Percentiles rank a stretch among this genome's conserved stretches.
phyloP scores from a whole-genome alignment of 306 rosid species.

The Calophaca sinica region DNA sequence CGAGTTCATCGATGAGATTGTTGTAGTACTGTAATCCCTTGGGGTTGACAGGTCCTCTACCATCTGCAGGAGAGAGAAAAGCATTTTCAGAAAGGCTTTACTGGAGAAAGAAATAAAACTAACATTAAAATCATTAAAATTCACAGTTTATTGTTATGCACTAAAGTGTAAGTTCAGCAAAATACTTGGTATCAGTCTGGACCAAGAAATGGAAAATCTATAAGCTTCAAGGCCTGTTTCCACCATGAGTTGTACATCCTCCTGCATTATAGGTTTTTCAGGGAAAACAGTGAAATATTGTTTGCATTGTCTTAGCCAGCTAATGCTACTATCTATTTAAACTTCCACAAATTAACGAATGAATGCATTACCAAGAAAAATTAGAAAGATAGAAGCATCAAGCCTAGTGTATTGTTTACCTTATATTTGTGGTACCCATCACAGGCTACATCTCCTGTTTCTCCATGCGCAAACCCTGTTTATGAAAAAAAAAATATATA shows the following conservation, averaged over 20 bases:
- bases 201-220: slow-evolving; percentile 90
- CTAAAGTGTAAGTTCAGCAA: neutral
- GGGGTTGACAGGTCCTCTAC: slow-evolving; percentile 76
- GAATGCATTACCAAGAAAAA: neutral
- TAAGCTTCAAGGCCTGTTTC: slow-evolving; percentile 72
- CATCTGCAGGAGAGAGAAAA: slow-evolving; percentile 50
- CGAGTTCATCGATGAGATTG: slow-evolving; percentile 72
- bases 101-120: neutral
- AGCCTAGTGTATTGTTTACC: slow-evolving; percentile 48
- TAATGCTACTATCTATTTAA: neutral
- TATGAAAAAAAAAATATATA: neutral
- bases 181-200: slow-evolving; percentile 82
- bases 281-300: neutral
- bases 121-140: neutral
- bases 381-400: neutral
- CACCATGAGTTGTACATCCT: slow-evolving; percentile 79
- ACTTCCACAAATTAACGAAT: neutral
- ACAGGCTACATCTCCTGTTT: slow-evolving; percentile 68
- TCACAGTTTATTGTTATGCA: neutral
- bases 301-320: neutral
- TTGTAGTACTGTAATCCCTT: slow-evolving; percentile 76
- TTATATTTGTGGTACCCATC: slow-evolving; percentile 74
- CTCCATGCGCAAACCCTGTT: slow-evolving; percentile 56
- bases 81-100: neutral
- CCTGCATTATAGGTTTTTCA: slow-evolving; percentile 51